phyloP scores from a whole-genome alignment of 148 eudicot species.

The Fagopyrum esculentum region DNA sequence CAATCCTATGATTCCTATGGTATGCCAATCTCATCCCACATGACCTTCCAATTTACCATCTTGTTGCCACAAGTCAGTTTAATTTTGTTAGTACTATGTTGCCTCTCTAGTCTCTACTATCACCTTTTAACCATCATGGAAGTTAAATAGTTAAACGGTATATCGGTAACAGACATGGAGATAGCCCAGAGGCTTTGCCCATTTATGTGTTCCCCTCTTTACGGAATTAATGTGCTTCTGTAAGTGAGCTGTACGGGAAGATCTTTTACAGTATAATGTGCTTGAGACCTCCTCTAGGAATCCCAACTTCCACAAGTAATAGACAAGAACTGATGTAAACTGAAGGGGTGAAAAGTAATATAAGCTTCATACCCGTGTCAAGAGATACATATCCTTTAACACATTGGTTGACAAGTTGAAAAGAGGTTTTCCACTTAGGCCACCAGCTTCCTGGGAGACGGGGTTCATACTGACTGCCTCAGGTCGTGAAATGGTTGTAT shows the following conservation, averaged over 20 bases:
- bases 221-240: neutral
- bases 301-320: neutral
- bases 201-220: neutral
- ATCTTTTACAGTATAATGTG: neutral
- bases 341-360: neutral
- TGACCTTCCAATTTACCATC: neutral
- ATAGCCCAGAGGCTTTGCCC: neutral
- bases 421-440: conserved; percentile 97
- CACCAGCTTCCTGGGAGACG: conserved; percentile 70
- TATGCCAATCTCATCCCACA: neutral
- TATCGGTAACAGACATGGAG: neutral
- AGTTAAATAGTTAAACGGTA: neutral
- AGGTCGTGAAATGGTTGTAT: conserved; percentile 95
- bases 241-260: neutral
- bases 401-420: conserved; percentile 65
- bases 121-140: neutral
- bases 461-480: conserved; percentile 49
- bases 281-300: neutral
- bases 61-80: neutral
- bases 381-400: conserved; percentile 78
- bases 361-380: conserved; percentile 61
- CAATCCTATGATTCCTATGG: neutral
- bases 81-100: neutral
- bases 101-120: neutral
- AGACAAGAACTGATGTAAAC: neutral